Evolutionary conservation across 2,329 filamentous ascomycete species (phyloP), one percentile per base, ranked within the genome.

Genomic region (Decorospora gaudefroyi): DNA sequence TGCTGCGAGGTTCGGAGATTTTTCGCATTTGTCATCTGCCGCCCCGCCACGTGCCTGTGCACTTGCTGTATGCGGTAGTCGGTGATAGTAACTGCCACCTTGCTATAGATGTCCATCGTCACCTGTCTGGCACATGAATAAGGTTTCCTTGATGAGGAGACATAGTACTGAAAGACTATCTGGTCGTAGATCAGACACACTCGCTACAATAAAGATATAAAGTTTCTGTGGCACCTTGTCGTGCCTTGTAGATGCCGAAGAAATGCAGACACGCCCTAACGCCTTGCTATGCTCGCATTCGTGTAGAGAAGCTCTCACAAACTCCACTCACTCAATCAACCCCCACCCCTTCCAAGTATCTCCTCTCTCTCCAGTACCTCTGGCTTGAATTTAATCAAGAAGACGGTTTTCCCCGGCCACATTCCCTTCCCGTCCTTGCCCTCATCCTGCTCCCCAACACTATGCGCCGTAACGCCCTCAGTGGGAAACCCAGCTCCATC

Each of bases 371-470:
- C 92, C 70, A 97, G 76, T 28, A 97, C 92, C 69, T 90, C 88
- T n/a, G 84, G 79, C 55, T 88, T 85, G 68, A 99, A 99, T 72
- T 92, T 90, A 65, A 99, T 85, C 69, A 99, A 72, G 67, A 96
- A 99, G 21, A 99, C 91, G 29, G 93, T 99, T 76, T 93, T 89
- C 22, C 88, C 89, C 0, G 93, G 93, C 91, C 92, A 97, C 83
- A 97, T 86, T 0, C 53, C 61, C 50, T 62, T 61, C 4, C 51
- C 77, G 70, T 81, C 68, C 80, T 80, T 57, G 73, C 72, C 46
- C 52, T 73, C 62, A 83, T 64, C 60, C 42, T 61, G 62, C 56
- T 74, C 72, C 13, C 74, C 74, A 19, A 80, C 72, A 78, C 82
- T 61, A 87, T 99, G 93, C 57, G 93, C 92, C 46, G 87, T 93